Evolutionary conservation across 2,329 filamentous ascomycete genomes (phyloP).

Genomic region (Geoglossum cookeanum): DNA sequence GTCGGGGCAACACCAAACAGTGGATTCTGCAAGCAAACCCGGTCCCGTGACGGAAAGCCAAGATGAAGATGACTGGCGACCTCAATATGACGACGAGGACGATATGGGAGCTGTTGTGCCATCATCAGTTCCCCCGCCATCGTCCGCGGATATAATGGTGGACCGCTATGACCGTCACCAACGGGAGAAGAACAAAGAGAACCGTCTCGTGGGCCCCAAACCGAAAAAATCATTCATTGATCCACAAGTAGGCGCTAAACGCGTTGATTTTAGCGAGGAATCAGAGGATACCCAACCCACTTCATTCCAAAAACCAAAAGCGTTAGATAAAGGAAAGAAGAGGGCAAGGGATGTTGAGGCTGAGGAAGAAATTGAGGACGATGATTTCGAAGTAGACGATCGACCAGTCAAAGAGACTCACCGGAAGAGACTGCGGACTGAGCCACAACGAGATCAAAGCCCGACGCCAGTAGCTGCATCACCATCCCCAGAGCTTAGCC

Average conservation of each 20-base stretch:
- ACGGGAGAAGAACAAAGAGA: slow-evolving; percentile 5
- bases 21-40: not conserved
- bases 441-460: not conserved
- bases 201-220: not conserved
- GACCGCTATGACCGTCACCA: not conserved
- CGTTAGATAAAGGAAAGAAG: slow-evolving; percentile 12
- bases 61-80: not conserved
- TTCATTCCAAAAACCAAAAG: slow-evolving; percentile 7
- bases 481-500: not conserved
- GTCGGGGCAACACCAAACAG: not conserved
- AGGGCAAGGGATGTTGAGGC: slow-evolving; percentile 10
- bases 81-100: not conserved
- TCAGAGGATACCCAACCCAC: slow-evolving; percentile 16
- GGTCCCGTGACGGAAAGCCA: not conserved
- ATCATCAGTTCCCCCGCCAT: not conserved
- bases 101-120: not conserved
- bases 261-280: slow-evolving; percentile 21
- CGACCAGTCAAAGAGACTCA: slow-evolving; percentile 16
- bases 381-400: slow-evolving; percentile 23
- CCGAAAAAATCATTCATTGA: slow-evolving; percentile 19
- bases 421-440: slow-evolving; percentile 9
- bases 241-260: slow-evolving; percentile 20
- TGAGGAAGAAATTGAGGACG: slow-evolving; percentile 13
- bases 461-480: not conserved
- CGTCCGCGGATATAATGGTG: not conserved